phyloP scores from a whole-genome alignment of 805 yeast genomes.

The Metschnikowia bowlesiae region DNA sequence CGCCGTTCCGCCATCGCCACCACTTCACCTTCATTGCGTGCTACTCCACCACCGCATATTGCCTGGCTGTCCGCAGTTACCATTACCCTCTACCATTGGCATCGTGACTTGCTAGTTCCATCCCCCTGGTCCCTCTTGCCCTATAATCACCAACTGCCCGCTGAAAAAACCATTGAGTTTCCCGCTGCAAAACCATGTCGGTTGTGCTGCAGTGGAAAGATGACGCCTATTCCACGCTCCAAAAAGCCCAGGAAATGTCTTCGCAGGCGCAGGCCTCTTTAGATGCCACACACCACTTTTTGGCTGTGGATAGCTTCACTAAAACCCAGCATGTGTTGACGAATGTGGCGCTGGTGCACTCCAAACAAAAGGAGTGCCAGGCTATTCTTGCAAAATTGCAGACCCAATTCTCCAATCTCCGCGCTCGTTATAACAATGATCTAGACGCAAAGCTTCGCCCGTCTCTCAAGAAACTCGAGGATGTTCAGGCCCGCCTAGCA shows the following conservation, averaged over 20 bases:
- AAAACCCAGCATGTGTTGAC: constrained; percentile 15
- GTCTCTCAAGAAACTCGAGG: constrained; percentile 22
- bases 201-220: constrained; percentile 24
- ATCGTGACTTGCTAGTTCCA: no score
- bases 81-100: no score
- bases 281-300: constrained; percentile 20
- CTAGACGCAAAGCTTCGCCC: constrained; percentile 19
- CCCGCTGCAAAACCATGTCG: neutral
- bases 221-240: constrained; percentile 26
- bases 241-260: constrained; percentile 29
- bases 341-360: constrained; percentile 14
- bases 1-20: no score
- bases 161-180: no score
- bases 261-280: constrained; percentile 31
- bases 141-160: no score
- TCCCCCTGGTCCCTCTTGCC: no score
- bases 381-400: constrained; percentile 16
- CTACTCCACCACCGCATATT: no score
- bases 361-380: constrained; percentile 13
- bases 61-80: no score
- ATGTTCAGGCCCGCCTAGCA: constrained; percentile 21
- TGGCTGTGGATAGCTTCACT: constrained; percentile 22
- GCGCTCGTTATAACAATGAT: constrained; percentile 6
- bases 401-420: constrained; percentile 5
- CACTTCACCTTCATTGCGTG: no score